These are phyloP conservation scores for Fusarium odoratissimum DNA, from an alignment of 2,329 filamentous ascomycete species.

Conservation along the genomic window DNA sequence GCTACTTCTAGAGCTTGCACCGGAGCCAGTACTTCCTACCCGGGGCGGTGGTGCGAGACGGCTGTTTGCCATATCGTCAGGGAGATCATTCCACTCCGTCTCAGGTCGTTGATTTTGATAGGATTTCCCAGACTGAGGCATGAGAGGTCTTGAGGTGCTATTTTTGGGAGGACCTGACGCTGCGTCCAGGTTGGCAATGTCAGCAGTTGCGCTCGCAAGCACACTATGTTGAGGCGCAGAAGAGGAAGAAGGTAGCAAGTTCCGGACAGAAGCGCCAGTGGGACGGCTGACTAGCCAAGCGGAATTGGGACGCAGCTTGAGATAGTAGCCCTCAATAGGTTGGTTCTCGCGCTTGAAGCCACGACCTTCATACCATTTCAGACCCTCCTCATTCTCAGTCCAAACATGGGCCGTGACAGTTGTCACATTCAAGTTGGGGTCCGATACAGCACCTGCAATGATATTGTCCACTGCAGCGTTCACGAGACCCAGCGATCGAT, in stretches of 20 bases:
- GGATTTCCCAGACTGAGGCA: constrained; percentile 55
- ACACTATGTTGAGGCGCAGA: constrained; percentile 22
- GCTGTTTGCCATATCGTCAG: constrained; percentile 65
- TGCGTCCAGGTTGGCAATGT: constrained; percentile 49
- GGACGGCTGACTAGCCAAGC: constrained; percentile 69
- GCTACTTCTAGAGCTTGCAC: constrained; percentile 67
- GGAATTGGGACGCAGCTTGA: constrained; percentile 69
- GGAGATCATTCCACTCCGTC: constrained; percentile 75
- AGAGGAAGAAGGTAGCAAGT: constrained; percentile 38
- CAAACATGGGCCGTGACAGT: constrained; percentile 74
- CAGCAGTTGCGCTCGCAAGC: constrained; percentile 47
- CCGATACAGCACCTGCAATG: constrained; percentile 52
- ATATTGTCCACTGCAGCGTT: constrained; percentile 67
- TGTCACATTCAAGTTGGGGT: constrained; percentile 53
- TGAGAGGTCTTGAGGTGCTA: constrained; percentile 39
- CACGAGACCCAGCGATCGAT: constrained; percentile 69
- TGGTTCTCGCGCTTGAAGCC: constrained; percentile 64
- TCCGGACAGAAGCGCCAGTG: constrained; percentile 48
- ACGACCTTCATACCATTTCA: constrained; percentile 70
- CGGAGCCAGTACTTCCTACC: constrained; percentile 51
- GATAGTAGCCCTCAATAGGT: constrained; percentile 69
- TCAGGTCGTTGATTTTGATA: constrained; percentile 70
- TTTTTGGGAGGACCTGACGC: constrained; percentile 40
- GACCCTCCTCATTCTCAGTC: constrained; percentile 72
- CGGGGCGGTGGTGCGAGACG: constrained; percentile 47